Evolutionary conservation across 208 protist species (phyloP).

Genomic region (Leishmania braziliensis): DNA sequence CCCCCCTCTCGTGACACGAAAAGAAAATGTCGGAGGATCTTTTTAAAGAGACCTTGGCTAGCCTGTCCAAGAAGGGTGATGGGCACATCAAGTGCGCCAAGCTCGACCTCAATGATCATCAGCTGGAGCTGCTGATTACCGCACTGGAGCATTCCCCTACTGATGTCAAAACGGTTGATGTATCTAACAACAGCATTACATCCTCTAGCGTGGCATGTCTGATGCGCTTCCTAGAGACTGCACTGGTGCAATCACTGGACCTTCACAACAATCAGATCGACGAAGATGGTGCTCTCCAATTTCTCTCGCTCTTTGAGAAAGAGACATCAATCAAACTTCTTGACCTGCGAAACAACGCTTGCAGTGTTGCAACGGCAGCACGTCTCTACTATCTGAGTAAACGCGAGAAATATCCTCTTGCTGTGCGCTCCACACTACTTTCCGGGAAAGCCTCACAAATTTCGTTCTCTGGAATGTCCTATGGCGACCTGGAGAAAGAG

Average conservation of each 20-base stretch:
- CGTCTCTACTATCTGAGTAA: constrained; percentile 63
- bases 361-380: constrained; percentile 37
- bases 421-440: constrained; percentile 52
- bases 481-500: constrained; percentile 61
- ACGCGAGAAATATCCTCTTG: constrained; percentile 27
- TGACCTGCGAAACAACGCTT: constrained; percentile 59
- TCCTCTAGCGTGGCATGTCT: constrained; percentile 43
- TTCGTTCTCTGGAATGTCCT: constrained; percentile 46
- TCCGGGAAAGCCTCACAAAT: constrained; percentile 41
- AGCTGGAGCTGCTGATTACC: constrained; percentile 60
- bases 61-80: constrained; percentile 48
- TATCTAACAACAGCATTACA: constrained; percentile 71
- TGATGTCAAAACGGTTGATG: constrained; percentile 42
- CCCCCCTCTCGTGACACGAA: neutral
- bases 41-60: constrained; percentile 47
- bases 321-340: constrained; percentile 26
- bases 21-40: constrained; percentile 21
- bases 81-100: constrained; percentile 46
- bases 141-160: constrained; percentile 64
- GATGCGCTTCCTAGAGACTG: constrained; percentile 42
- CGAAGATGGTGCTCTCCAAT: constrained; percentile 52
- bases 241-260: constrained; percentile 48
- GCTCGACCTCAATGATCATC: constrained; percentile 43
- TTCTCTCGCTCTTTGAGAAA: constrained; percentile 53
- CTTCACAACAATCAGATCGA: constrained; percentile 71